Evolutionary conservation across 768 basidiomycete species (phyloP).

Genomic region (Pisolithus orientalis): DNA sequence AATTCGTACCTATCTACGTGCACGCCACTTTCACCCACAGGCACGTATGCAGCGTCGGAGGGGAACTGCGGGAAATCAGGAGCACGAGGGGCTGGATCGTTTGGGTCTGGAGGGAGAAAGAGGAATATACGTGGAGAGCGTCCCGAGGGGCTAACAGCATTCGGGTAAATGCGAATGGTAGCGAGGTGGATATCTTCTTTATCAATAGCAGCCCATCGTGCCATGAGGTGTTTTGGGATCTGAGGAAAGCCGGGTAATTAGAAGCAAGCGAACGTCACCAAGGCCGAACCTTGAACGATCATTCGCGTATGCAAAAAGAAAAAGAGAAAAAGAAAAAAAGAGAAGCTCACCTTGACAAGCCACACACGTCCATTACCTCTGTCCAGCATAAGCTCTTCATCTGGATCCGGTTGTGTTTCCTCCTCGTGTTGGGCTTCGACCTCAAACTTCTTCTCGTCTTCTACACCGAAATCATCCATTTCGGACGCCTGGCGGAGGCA

Average conservation of each 20-base stretch:
- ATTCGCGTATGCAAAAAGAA: not conserved
- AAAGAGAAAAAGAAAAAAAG: not conserved
- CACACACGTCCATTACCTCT: slow-evolving; percentile 71
- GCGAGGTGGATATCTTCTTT: slow-evolving; percentile 77
- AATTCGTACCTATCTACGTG: slow-evolving; percentile 72
- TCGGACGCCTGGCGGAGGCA: no score
- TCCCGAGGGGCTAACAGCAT: slow-evolving; percentile 35
- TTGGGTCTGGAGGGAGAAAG: slow-evolving; percentile 53
- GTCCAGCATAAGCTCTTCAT: slow-evolving; percentile 76
- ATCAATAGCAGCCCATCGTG: slow-evolving; percentile 74
- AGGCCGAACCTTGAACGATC: no score
- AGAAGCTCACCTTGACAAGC: slow-evolving; percentile 71
- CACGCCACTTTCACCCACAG: slow-evolving; percentile 21
- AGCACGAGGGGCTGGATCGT: slow-evolving; percentile 32
- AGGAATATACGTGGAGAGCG: slow-evolving; percentile 58
- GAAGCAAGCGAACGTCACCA: no score
- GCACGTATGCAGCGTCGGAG: slow-evolving; percentile 25
- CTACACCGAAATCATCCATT: slow-evolving; percentile 31
- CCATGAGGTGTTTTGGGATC: slow-evolving; percentile 85
- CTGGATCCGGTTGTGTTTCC: slow-evolving; percentile 67
- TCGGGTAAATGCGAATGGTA: slow-evolving; percentile 73
- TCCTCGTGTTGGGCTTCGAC: slow-evolving; percentile 47
- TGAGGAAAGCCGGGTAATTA: slow-evolving; percentile 24
- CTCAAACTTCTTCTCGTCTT: slow-evolving; percentile 72
- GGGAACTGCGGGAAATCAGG: slow-evolving; percentile 20